Conservation (phyloP, 2,329 filamentous ascomycete species). For the Cytospora leucostoma region DNA sequence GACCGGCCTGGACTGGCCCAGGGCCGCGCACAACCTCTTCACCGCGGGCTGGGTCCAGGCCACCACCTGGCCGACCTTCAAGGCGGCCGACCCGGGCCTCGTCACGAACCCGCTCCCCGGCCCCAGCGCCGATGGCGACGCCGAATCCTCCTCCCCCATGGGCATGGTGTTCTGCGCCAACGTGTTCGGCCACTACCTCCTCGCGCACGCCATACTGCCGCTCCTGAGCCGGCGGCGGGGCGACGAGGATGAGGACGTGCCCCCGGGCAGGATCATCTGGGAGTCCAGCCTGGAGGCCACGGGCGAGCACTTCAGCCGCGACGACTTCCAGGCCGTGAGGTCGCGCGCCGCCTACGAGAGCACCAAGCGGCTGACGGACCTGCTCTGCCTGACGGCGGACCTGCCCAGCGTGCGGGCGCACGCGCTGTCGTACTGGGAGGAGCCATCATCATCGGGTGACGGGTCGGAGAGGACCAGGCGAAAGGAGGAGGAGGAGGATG, state of each 20-base stretch:
- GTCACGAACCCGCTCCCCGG: constrained; percentile 48
- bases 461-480: no score
- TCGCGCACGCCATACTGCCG: constrained; percentile 77
- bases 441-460: no score
- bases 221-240: constrained; percentile 57
- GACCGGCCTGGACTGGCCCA: constrained; percentile 72
- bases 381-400: constrained; percentile 73
- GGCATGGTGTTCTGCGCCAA: constrained; percentile 89
- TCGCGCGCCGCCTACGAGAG: constrained; percentile 74
- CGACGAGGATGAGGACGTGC: constrained; percentile 38
- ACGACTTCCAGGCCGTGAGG: constrained; percentile 75
- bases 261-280: constrained; percentile 77
- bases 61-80: constrained; percentile 77
- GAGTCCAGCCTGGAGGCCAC: constrained; percentile 77
- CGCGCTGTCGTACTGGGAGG: constrained; percentile 57
- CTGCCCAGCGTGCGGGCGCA: constrained; percentile 64
- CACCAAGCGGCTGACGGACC: constrained; percentile 83
- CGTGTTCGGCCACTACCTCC: constrained; percentile 91
- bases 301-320: constrained; percentile 53
- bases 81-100: constrained; percentile 58
- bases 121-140: constrained; percentile 43
- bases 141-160: constrained; percentile 41
- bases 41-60: constrained; percentile 64
- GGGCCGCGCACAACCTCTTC: constrained; percentile 55
- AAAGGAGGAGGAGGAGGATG: constrained; percentile 28